Base-by-base conservation (phyloP, 306 rosid species). In the Ormosia semicastrata region DNA sequence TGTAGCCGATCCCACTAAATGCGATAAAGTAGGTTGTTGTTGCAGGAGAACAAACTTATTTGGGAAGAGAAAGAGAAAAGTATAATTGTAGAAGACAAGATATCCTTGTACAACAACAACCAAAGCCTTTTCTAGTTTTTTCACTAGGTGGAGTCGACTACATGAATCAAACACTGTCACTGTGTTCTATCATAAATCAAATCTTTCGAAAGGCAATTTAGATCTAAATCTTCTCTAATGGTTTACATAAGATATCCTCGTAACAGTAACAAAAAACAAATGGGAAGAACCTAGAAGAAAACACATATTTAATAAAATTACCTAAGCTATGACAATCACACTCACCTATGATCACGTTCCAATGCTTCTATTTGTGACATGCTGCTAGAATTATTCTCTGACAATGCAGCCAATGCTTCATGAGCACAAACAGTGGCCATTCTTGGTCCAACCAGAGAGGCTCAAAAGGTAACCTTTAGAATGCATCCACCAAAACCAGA, bases 401-500 rank as follows among this genome's bases (percentile, higher is more conserved):
- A 89, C 83, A 95, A 77, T 81, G 73, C 90, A 34, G 89, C 90
- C 83, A 95, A 90, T 68, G 97, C 90, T 71, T 98, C 98, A 77
- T 95, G 99, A 62, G 99, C 97, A 87, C 97, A 93, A 34, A 98
- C 86, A 59, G 99, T 98, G 62, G 99, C 98, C 67, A 95, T 93
- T 88, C 99, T 92, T 49, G 99, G 99, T 78, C 99, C 99, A 81
- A 95, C 87, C 17, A 97, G 89, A 54, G 99, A 95, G 77, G 99
- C 97, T 78, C 93, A 92, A 86, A 95, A 95, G 65, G 99, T 92
- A 86, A 95, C 99, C 99, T 95, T 62, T 63, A 68, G 68, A 85
- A 64, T 13, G 9, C 80, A 56, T 39, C 75, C 83, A 82, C 69
- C 78, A 67, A 84, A 84, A 66, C 80, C 72, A 82, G 71, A 77